These are phyloP conservation scores for Debaryomyces udenii DNA, from an alignment of 1,139 yeast genomes.

Conservation along the genomic window DNA sequence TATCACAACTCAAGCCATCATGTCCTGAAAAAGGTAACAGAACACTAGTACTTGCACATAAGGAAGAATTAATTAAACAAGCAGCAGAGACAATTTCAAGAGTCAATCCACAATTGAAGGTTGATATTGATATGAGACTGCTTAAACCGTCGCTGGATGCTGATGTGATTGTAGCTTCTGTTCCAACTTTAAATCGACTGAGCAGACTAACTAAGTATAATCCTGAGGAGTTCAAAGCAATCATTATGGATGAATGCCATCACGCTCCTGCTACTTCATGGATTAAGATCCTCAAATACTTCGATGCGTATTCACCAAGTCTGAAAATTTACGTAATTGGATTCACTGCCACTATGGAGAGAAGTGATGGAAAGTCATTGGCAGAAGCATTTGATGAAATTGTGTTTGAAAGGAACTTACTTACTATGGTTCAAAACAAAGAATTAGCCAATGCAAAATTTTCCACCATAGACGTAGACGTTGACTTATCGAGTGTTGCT, in stretches of 20 bases:
- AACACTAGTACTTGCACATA: constrained; percentile 75
- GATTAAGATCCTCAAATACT: constrained; percentile 56
- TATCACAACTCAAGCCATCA: constrained; percentile 49
- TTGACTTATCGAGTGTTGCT: constrained; percentile 39
- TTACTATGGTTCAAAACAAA: constrained; percentile 68
- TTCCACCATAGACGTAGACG: constrained; percentile 53
- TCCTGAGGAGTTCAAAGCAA: constrained; percentile 63
- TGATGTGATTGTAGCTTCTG: constrained; percentile 79
- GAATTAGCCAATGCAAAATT: constrained; percentile 75
- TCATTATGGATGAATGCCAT: constrained; percentile 91
- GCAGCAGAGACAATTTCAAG: constrained; percentile 55
- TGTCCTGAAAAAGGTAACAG: constrained; percentile 39
- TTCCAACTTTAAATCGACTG: constrained; percentile 59
- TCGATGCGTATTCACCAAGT: constrained; percentile 49
- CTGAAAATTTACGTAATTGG: constrained; percentile 68
- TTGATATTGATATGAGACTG: constrained; percentile 77
- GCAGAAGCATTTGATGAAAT: constrained; percentile 69
- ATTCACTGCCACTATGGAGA: constrained; percentile 77
- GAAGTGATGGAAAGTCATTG: constrained; percentile 69
- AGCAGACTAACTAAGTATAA: constrained; percentile 56
- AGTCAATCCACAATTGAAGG: constrained; percentile 53
- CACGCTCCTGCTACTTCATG: constrained; percentile 84
- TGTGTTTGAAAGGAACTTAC: constrained; percentile 67
- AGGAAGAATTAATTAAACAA: constrained; percentile 77
- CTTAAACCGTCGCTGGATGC: constrained; percentile 40